Conservation (phyloP, 2,329 filamentous ascomycete genomes). For the Ophiocordyceps camponoti-floridani region DNA sequence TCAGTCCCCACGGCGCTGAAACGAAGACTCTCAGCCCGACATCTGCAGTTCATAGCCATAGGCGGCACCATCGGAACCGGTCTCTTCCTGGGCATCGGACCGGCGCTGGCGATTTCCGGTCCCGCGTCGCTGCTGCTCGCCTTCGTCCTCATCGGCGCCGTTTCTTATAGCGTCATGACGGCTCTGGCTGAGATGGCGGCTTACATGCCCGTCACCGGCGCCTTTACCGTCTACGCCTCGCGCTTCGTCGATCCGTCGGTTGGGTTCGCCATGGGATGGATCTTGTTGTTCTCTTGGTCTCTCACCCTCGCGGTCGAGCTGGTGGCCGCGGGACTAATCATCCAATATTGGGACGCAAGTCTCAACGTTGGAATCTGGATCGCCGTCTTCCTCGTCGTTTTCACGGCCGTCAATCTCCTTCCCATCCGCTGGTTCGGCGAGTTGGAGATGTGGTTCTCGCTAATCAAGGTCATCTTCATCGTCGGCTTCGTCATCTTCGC, state of each 20-base stretch:
- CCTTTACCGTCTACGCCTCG: slow-evolving; percentile 59
- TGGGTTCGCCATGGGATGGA: slow-evolving; percentile 66
- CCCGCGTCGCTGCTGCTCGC: slow-evolving; percentile 50
- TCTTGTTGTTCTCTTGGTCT: slow-evolving; percentile 67
- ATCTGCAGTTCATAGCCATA: slow-evolving; percentile 32
- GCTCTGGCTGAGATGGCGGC: slow-evolving; percentile 57
- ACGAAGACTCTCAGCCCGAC: slow-evolving; percentile 18
- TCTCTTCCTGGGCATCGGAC: slow-evolving; percentile 51
- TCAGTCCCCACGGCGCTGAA: slow-evolving; percentile 10
- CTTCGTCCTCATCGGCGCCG: slow-evolving; percentile 50
- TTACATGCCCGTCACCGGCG: slow-evolving; percentile 58
- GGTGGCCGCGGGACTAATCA: slow-evolving; percentile 54
- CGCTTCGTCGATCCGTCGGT: slow-evolving; percentile 58
- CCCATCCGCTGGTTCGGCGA: slow-evolving; percentile 60
- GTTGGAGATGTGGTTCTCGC: slow-evolving; percentile 62
- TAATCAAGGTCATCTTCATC: slow-evolving; percentile 60
- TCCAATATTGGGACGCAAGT: slow-evolving; percentile 51
- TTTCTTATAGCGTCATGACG: slow-evolving; percentile 62
- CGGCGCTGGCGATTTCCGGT: slow-evolving; percentile 42
- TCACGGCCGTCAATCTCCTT: slow-evolving; percentile 51
- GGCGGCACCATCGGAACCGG: slow-evolving; percentile 54
- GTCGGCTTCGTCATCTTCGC: slow-evolving; percentile 60
- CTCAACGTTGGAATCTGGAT: slow-evolving; percentile 57
- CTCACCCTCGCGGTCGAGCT: slow-evolving; percentile 59
- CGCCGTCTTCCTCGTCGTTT: slow-evolving; percentile 52